These are phyloP conservation scores for Auricularia sp. DNA, from an alignment of 768 basidiomycete genomes.

Conservation along the genomic window DNA sequence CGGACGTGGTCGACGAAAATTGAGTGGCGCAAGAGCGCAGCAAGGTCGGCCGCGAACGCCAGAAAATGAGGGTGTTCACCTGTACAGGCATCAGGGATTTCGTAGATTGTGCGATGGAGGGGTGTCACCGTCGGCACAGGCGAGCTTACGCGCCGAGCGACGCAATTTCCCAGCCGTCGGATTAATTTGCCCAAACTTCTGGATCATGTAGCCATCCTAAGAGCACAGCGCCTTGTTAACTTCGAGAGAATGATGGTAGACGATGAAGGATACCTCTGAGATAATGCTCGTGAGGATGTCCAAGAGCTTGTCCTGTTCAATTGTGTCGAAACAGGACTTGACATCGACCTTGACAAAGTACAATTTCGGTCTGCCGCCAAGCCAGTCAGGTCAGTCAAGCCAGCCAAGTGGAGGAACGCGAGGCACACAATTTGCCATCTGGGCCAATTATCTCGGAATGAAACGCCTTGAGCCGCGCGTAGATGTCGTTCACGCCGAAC, in stretches of 20 bases:
- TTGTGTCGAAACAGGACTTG: conserved; percentile 92
- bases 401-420: background rate
- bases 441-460: conserved; percentile 39
- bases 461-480: conserved; percentile 59
- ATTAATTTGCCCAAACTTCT: conserved; percentile 58
- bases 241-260: background rate
- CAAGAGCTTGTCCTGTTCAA: conserved; percentile 78
- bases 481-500: conserved; percentile 75
- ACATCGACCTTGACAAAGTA: conserved; percentile 98
- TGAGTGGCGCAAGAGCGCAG: conserved; percentile 55
- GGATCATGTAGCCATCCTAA: conserved; percentile 66
- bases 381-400: background rate
- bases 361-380: conserved; percentile 55
- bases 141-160: conserved; percentile 49
- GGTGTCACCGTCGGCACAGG: conserved; percentile 51
- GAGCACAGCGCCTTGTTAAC: background rate
- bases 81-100: conserved; percentile 20
- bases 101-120: background rate
- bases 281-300: conserved; percentile 65
- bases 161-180: conserved; percentile 46
- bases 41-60: conserved; percentile 56
- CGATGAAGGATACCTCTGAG: conserved; percentile 42
- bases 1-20: conserved; percentile 80
- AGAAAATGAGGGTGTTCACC: conserved; percentile 73
- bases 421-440: conserved; percentile 44